A percentile compares a stretch with the other conserved stretches of the same genome.
Evolutionary conservation across 2,329 filamentous ascomycete species (phyloP).

Genomic region (Trichoderma sp.): DNA sequence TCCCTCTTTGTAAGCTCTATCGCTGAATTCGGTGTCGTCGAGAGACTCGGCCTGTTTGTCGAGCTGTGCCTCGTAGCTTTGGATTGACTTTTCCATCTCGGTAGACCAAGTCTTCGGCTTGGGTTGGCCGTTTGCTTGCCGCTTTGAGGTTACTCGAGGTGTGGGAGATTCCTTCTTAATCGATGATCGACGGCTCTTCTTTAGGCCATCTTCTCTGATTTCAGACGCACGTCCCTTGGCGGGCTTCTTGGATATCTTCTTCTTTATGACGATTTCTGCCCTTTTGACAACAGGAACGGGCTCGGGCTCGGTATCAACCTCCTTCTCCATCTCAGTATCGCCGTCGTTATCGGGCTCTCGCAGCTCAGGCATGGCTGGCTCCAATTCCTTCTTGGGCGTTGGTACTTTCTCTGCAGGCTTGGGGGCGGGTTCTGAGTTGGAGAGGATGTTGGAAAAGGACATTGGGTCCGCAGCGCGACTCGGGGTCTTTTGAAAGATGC

Average conservation of each 20-base stretch:
- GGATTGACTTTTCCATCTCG: slow-evolving; percentile 49
- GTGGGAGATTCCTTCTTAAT: slow-evolving; percentile 51
- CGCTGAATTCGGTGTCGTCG: slow-evolving; percentile 47
- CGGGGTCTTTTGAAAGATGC: slow-evolving; percentile 57
- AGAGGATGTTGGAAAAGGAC: slow-evolving; percentile 95
- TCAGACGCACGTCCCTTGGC: slow-evolving; percentile 55
- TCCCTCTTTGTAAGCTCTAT: slow-evolving; percentile 55
- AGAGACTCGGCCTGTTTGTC: slow-evolving; percentile 51
- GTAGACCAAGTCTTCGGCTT: slow-evolving; percentile 61
- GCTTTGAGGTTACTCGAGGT: slow-evolving; percentile 55
- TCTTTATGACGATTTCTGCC: slow-evolving; percentile 32
- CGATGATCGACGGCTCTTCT: slow-evolving; percentile 54
- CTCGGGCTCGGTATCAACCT: slow-evolving; percentile 41
- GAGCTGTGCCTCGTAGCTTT: slow-evolving; percentile 44
- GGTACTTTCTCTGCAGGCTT: slow-evolving; percentile 45
- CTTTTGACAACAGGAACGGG: slow-evolving; percentile 31
- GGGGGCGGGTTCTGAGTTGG: slow-evolving; percentile 68
- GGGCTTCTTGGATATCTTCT: slow-evolving; percentile 42
- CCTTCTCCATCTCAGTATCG: slow-evolving; percentile 40
- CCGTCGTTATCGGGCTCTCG: slow-evolving; percentile 31
- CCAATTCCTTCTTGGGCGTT: slow-evolving; percentile 28
- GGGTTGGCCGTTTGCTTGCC: slow-evolving; percentile 61
- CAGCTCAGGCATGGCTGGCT: slow-evolving; percentile 42
- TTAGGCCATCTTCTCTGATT: slow-evolving; percentile 52
- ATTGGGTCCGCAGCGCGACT: slow-evolving; percentile 81